Base-by-base conservation (phyloP, 2,329 filamentous ascomycete species). In the Aspergillus pseudonomiae region DNA sequence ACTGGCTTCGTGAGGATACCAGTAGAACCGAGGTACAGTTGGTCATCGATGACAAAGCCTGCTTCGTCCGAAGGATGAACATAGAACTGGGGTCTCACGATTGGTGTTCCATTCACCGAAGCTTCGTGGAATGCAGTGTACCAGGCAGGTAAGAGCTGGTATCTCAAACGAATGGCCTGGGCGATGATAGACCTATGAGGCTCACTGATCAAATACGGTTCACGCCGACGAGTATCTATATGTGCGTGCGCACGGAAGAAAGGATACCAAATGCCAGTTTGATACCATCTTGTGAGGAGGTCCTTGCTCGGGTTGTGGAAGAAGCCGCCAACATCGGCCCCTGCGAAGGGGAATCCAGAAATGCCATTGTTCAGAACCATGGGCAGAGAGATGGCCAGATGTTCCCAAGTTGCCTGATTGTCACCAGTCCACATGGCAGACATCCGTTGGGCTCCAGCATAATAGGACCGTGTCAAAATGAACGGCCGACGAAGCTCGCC, bases 401-500 rank as follows among this genome's bases (percentile, higher is more conserved):
- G 94, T 21, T 89, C 88, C 95, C 95, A 99, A 28, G 87, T 89
- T 12, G 95, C 95, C 77, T 95, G 91, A 80, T 99, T 99, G 76
- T 99, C 95, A 65, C 95, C 95, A 24, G 95, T 99, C 95, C 95
- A 99, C 94, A 97, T 97, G 63, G 95, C 94, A 67, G 93, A 92
- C 48, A 92, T 82, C 62, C 94, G 89, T 80, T 99, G 95, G 61
- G 91, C 93, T 41, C 95, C 95, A 14, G 94, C 88, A 75, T 90
- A 99, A 82, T 96, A 99, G 0, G 94, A 91, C 36, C 95, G 91
- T 1, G 95, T 99, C 58, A 99, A 86, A 12, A 97, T 88, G 75
- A 99, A 99, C 0, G 95, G 95, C 6, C 95, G 90, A 39, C 90
- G 89, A 32, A 90, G 81, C 78, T 96, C 93, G 59, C 92, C 93